These are phyloP conservation scores for Prunus fruticosa DNA, from an alignment of 306 rosid species.

Conservation along the genomic window DNA sequence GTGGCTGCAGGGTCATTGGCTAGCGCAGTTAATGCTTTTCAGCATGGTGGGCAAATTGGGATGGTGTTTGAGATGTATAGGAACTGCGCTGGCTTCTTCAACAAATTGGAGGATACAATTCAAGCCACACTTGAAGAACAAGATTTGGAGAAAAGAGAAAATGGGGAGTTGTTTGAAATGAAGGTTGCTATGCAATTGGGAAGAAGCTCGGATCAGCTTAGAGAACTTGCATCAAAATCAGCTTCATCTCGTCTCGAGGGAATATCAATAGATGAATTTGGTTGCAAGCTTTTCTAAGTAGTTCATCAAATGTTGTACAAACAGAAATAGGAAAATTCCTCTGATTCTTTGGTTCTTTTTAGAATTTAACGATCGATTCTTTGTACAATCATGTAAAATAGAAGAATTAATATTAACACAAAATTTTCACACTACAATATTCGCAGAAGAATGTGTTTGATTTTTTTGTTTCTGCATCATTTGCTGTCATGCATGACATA, in stretches of 20 bases:
- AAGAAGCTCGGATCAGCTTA: constrained; percentile 55
- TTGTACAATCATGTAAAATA: not conserved
- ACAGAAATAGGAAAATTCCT: not conserved
- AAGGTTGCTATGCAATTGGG: constrained; percentile 64
- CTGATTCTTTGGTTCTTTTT: constrained; percentile 7
- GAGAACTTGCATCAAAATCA: constrained; percentile 49
- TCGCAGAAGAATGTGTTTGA: not conserved
- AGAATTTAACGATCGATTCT: not conserved
- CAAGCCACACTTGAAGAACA: constrained; percentile 44
- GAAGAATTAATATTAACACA: not conserved
- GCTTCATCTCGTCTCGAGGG: constrained; percentile 39
- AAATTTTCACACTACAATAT: not conserved
- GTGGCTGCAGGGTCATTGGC: constrained; percentile 58
- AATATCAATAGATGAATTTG: constrained; percentile 52
- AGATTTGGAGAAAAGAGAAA: constrained; percentile 59
- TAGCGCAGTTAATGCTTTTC: constrained; percentile 42
- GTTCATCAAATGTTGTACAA: constrained; percentile 1
- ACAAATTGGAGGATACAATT: constrained; percentile 38
- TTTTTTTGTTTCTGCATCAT: not conserved
- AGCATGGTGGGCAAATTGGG: constrained; percentile 73
- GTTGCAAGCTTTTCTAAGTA: constrained; percentile 54
- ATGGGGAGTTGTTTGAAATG: constrained; percentile 55
- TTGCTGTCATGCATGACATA: not conserved
- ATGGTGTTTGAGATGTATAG: constrained; percentile 77
- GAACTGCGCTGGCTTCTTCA: constrained; percentile 49